Evolutionary conservation across 768 basidiomycete genomes (phyloP).

Genomic region (Lactifluus hygrophoroides): DNA sequence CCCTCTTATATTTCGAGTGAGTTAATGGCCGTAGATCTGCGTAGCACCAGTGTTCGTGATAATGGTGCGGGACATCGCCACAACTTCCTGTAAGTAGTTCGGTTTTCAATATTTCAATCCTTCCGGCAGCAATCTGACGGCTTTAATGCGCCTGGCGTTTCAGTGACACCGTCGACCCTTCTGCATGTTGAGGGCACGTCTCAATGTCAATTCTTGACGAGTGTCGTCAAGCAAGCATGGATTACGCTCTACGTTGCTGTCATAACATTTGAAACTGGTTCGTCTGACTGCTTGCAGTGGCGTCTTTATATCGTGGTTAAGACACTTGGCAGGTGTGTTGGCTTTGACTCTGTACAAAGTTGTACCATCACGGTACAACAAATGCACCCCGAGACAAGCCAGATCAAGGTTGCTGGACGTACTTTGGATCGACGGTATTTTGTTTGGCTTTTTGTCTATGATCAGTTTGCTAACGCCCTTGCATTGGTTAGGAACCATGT

Average conservation of each 20-base stretch:
- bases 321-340: neutral
- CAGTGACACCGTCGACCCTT: neutral
- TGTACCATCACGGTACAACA: neutral
- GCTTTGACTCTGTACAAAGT: constrained; percentile 12
- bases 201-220: neutral
- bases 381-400: neutral
- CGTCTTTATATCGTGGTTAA: neutral
- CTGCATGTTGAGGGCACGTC: neutral
- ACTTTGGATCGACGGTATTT: constrained; percentile 15
- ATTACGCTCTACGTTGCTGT: neutral
- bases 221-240: neutral
- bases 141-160: neutral
- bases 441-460: neutral
- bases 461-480: neutral
- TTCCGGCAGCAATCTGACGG: neutral
- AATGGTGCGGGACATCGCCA: neutral
- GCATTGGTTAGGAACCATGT: constrained; percentile 10
- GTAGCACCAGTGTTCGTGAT: neutral
- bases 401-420: constrained; percentile 7
- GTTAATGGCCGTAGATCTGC: neutral
- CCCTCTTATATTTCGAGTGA: neutral
- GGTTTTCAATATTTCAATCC: too few relatives aligned
- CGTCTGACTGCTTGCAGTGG: neutral
- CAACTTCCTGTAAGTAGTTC: neutral
- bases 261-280: constrained; percentile 13